Conservation (phyloP, 208 protist genomes). For the Trypanosoma theileri region DNA sequence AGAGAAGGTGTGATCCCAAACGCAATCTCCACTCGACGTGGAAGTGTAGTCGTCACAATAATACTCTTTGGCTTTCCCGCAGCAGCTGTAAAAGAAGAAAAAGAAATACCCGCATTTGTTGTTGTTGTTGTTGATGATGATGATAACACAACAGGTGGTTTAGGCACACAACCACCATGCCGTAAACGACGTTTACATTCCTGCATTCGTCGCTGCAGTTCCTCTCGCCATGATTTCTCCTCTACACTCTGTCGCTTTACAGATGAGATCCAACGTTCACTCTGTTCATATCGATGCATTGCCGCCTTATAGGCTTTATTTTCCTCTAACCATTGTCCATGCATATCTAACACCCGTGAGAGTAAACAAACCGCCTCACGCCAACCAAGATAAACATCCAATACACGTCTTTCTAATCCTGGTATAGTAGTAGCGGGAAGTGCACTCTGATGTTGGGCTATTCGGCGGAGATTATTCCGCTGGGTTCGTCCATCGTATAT, state of each 20-base stretch:
- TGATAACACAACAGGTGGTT: constrained; percentile 1
- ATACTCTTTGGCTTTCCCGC: constrained; percentile 25
- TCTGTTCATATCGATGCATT: constrained; percentile 52
- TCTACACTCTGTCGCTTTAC: constrained; percentile 34
- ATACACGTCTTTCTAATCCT: constrained; percentile 13
- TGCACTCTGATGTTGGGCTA: neutral
- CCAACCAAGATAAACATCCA: constrained; percentile 48
- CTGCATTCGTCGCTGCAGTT: constrained; percentile 39
- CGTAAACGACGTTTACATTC: constrained; percentile 38
- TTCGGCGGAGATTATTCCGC: constrained; percentile 27
- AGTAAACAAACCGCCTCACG: constrained; percentile 67
- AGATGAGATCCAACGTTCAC: constrained; percentile 58
- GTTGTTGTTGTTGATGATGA: constrained; percentile 5
- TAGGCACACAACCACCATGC: constrained; percentile 14
- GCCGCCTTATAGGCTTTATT: constrained; percentile 38
- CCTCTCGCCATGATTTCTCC: constrained; percentile 40
- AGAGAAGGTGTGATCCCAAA: constrained; percentile 5
- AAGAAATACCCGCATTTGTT: neutral
- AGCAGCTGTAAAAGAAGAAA: neutral
- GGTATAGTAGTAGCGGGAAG: neutral
- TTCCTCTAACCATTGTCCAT: constrained; percentile 58
- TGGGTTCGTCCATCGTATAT: constrained; percentile 33
- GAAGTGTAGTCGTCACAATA: constrained; percentile 68
- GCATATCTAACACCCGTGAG: constrained; percentile 49
- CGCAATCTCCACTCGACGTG: constrained; percentile 41